Conservation (phyloP, 2,329 filamentous ascomycete genomes). For the Leptodontidium sp. region DNA sequence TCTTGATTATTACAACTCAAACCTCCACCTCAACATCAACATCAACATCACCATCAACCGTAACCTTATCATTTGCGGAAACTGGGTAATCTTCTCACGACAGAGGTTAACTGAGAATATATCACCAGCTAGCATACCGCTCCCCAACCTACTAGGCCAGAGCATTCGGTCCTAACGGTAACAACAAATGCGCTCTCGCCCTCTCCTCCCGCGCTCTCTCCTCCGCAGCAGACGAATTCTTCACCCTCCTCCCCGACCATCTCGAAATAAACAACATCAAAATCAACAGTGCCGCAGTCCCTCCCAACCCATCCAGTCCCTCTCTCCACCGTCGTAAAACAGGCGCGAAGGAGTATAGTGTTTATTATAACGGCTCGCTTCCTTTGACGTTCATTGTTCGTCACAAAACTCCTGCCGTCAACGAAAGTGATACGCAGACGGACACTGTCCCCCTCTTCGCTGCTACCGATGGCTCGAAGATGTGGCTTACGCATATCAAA, state of each 20-base stretch:
- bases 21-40: too few species aligned
- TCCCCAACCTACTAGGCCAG: constrained; percentile 20
- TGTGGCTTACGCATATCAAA: constrained; percentile 21
- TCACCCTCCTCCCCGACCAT: constrained; percentile 20
- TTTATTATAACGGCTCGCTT: constrained; percentile 22
- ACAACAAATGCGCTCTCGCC: neutral
- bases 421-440: neutral
- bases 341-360: constrained; percentile 1
- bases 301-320: neutral
- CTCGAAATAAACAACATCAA: constrained; percentile 23
- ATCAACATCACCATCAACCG: too few species aligned
- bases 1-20: neutral
- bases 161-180: constrained; percentile 21
- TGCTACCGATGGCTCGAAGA: constrained; percentile 17
- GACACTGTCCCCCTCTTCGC: constrained; percentile 18
- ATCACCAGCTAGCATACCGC: constrained; percentile 12
- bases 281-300: neutral
- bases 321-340: constrained; percentile 11
- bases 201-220: neutral
- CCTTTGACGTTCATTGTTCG: constrained; percentile 26
- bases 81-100: neutral
- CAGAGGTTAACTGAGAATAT: neutral
- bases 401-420: neutral
- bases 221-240: constrained; percentile 15
- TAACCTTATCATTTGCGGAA: neutral